Conservation (phyloP, 495 filamentous ascomycete genomes). For the Achaetomiella virescens region DNA sequence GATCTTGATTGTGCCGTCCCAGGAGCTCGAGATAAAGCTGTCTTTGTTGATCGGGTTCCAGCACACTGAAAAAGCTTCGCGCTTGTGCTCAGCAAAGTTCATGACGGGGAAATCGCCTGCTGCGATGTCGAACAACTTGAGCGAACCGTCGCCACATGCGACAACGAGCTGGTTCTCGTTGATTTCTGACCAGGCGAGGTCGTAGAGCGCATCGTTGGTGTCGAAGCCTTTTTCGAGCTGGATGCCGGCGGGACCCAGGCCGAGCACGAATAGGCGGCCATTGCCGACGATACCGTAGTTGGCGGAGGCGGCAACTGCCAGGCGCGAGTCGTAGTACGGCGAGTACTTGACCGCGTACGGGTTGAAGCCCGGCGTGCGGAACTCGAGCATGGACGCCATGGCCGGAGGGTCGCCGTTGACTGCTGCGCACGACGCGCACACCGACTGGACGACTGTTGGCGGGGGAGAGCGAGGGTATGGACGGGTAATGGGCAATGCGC, state of each 20-base stretch:
- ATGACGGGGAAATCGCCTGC: slow-evolving; percentile 74
- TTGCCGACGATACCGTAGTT: slow-evolving; percentile 98
- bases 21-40: slow-evolving; percentile 78
- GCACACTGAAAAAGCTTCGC: slow-evolving; percentile 82
- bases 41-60: slow-evolving; percentile 94
- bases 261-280: slow-evolving; percentile 76
- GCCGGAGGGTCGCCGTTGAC: not conserved
- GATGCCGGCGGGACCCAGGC: slow-evolving; percentile 74
- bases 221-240: slow-evolving; percentile 84
- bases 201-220: slow-evolving; percentile 94
- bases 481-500: not conserved
- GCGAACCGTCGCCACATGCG: slow-evolving; percentile 81
- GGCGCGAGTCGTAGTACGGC: slow-evolving; percentile 89
- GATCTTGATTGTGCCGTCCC: slow-evolving; percentile 92
- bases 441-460: not conserved
- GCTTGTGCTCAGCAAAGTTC: slow-evolving; percentile 84
- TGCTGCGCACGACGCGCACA: not conserved
- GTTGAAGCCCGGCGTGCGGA: slow-evolving; percentile 86
- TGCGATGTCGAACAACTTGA: slow-evolving; percentile 86
- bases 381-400: slow-evolving; percentile 74
- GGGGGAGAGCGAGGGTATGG: not conserved
- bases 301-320: slow-evolving; percentile 77
- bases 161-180: slow-evolving; percentile 90
- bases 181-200: slow-evolving; percentile 86
- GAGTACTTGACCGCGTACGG: slow-evolving; percentile 96